Evolutionary conservation across 306 rosid species (phyloP).

Genomic region (Ziziphus jujuba): DNA sequence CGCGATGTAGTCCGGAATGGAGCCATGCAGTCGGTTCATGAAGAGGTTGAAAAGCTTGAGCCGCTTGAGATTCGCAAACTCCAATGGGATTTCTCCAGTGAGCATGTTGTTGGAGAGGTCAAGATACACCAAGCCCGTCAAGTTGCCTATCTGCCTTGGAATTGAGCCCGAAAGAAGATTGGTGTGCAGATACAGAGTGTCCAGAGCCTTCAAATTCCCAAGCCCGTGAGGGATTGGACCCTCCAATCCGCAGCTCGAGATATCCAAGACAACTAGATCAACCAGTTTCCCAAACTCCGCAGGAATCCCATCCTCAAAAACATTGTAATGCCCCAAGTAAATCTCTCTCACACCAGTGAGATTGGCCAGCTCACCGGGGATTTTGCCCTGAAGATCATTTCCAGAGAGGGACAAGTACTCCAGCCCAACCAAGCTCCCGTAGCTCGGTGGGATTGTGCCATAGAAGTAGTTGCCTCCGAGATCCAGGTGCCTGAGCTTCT

Average conservation of each 20-base stretch:
- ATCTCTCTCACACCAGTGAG: constrained; percentile 59
- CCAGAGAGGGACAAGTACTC: constrained; percentile 77
- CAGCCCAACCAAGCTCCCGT: constrained; percentile 50
- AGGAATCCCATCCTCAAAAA: constrained; percentile 81
- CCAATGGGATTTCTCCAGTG: constrained; percentile 74
- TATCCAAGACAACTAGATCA: constrained; percentile 65
- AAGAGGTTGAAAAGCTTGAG: constrained; percentile 81
- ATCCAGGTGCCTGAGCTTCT: constrained; percentile 63
- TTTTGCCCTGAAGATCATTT: constrained; percentile 63
- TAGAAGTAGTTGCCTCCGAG: constrained; percentile 75
- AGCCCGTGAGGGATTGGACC: constrained; percentile 71
- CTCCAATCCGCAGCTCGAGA: constrained; percentile 62
- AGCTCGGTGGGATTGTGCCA: constrained; percentile 61
- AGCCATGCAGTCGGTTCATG: constrained; percentile 78
- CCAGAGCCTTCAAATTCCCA: constrained; percentile 60
- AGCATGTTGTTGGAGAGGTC: constrained; percentile 82
- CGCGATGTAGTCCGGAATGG: constrained; percentile 74
- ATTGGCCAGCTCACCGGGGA: constrained; percentile 77
- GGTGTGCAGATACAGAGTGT: constrained; percentile 68
- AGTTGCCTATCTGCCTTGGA: constrained; percentile 69
- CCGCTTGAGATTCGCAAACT: constrained; percentile 54
- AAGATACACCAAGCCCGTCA: constrained; percentile 51
- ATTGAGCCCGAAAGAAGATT: constrained; percentile 70
- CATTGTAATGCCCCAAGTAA: constrained; percentile 72
- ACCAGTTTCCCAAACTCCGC: constrained; percentile 58